Conservation (phyloP, 1,139 yeast genomes). For the Taphrina pruni region DNA sequence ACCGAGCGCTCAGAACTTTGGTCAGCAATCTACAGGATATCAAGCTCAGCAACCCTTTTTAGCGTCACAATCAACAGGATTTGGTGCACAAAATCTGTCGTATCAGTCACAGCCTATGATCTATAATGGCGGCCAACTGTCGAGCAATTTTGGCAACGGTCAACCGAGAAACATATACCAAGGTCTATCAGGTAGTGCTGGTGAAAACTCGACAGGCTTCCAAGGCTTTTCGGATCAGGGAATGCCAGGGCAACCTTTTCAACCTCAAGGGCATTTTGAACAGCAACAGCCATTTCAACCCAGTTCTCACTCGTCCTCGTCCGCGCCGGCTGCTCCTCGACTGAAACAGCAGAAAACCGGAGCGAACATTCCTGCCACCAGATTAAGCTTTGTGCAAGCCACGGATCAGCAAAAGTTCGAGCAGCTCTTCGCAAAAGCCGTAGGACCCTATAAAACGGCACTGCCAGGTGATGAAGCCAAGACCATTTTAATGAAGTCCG, state of each 20-base stretch:
- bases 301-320: slow-evolving; percentile 46
- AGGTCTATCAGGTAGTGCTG: neutral
- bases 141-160: neutral
- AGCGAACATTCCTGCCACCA: slow-evolving; percentile 60
- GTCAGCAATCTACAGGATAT: slow-evolving; percentile 24
- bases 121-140: neutral
- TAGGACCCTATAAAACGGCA: slow-evolving; percentile 62
- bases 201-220: neutral
- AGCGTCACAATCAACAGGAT: slow-evolving; percentile 33
- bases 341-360: slow-evolving; percentile 48
- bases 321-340: slow-evolving; percentile 47
- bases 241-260: slow-evolving; percentile 1
- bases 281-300: slow-evolving; percentile 44
- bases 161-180: neutral
- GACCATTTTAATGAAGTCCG: slow-evolving; percentile 78
- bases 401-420: slow-evolving; percentile 87
- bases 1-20: slow-evolving; percentile 41
- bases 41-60: slow-evolving; percentile 24
- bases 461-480: slow-evolving; percentile 77
- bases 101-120: slow-evolving; percentile 15
- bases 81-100: slow-evolving; percentile 42
- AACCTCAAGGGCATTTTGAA: slow-evolving; percentile 19
- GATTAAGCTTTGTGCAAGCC: slow-evolving; percentile 82
- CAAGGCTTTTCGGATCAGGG: slow-evolving; percentile 3
- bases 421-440: slow-evolving; percentile 61